Base-by-base conservation (phyloP, 208 protist species). In the Wallacemonas rigidus region DNA sequence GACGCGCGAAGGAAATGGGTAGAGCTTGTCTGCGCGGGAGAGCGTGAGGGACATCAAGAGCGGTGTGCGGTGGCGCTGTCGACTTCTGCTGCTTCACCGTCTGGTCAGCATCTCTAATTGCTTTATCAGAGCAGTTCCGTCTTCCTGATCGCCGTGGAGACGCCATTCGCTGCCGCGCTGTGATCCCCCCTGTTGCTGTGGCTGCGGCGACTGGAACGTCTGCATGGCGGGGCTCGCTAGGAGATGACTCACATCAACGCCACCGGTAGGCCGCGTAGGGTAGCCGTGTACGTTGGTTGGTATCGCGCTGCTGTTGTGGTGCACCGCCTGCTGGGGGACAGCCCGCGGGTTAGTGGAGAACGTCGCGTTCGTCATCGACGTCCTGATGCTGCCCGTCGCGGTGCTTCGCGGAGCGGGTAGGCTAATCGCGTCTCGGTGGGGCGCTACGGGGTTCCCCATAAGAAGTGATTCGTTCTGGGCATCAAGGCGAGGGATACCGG, bases 401-500 rank as follows among this genome's bases (percentile, higher is more conserved):
- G 26, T 44, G 56, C 56, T 62, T n/a, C 56, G 56, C 35, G 56
- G 56, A n/a, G 56, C 56, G 35, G 56, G 56, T 7, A 62, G 26
- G 26, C 26, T 26, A 0, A 26, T 26, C 26, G 26, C 26, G 26
- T 26, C 26, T 26, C 26, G 26, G 26, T 26, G 26, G 26, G 26
- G 8, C 15, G 4, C 15, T 45, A 1, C 36, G 64, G 11, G 15
- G 47, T 48, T 8, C 26, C 1, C 50, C 48, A 1, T 35, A 41
- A 8, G 50, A 38, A 35, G n/a, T 14, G 39, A n/a, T 45, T 72
- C 68, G 7, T 62, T n/a, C 35, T 48, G 17, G 5, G 68, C 56
- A 40, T 72, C 68, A 39, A 68, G 57, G 50, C 73, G 69, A 1
- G 80, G 75, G 43, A 79, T 77, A 14, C 75, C 76, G n/a, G 80